A percentile compares a stretch with the other conserved stretches of the same genome.
Evolutionary conservation across 768 basidiomycete genomes (phyloP).

Genomic region (Panus rudis): DNA sequence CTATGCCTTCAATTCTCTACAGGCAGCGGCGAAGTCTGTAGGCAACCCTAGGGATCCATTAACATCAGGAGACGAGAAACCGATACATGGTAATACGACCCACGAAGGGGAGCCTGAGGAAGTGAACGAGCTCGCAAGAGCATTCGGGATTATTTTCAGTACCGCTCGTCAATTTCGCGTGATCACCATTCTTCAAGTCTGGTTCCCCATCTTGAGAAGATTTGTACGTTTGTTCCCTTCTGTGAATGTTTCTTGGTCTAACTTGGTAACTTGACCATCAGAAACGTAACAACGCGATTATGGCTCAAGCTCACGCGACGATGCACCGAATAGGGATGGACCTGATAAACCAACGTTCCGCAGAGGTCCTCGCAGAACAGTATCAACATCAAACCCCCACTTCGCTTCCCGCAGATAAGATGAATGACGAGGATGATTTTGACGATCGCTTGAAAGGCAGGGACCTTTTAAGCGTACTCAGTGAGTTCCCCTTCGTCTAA

Average conservation of each 20-base stretch:
- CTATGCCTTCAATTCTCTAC: conserved; percentile 48
- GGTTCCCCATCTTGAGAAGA: conserved; percentile 48
- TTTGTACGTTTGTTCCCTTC: conserved; percentile 36
- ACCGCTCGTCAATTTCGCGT: conserved; percentile 46
- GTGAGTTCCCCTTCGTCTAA: conserved; percentile 10
- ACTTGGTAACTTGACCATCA: too few species aligned
- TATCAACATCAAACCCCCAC: too few species aligned
- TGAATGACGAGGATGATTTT: conserved; percentile 4
- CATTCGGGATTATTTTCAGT: conserved; percentile 47
- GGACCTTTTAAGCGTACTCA: conserved; percentile 44
- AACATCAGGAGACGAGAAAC: conserved; percentile 26
- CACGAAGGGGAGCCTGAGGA: background rate
- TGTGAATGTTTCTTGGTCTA: background rate
- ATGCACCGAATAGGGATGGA: conserved; percentile 47
- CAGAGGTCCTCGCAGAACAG: conserved; percentile 20
- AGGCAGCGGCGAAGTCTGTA: conserved; percentile 22
- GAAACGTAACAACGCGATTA: too few species aligned
- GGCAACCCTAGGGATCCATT: conserved; percentile 31
- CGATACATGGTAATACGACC: too few species aligned
- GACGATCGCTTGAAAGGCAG: conserved; percentile 28
- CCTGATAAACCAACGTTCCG: conserved; percentile 45
- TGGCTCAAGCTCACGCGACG: conserved; percentile 38
- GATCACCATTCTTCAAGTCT: conserved; percentile 46
- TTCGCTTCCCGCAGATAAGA: conserved; percentile 22
- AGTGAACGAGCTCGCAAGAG: conserved; percentile 46